Percentiles rank a stretch among this genome's conserved stretches.
phyloP scores from a whole-genome alignment of 768 basidiomycete species.

The Mycena pura region DNA sequence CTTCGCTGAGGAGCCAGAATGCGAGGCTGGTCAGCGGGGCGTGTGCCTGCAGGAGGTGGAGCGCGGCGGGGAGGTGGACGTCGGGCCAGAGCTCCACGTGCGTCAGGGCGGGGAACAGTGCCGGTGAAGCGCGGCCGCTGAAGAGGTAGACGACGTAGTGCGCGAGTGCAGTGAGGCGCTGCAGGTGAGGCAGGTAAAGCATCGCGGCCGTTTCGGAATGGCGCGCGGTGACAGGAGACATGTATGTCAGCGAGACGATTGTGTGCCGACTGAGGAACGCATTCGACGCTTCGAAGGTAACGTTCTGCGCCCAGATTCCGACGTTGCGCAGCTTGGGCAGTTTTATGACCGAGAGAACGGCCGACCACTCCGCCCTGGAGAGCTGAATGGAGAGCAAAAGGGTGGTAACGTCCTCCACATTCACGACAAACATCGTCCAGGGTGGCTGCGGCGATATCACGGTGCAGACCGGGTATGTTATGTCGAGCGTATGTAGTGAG shows the following conservation, averaged over 20 bases:
- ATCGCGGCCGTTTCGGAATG: not conserved
- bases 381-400: slow-evolving; percentile 14
- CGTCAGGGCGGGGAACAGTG: not conserved
- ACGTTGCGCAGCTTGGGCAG: slow-evolving; percentile 10
- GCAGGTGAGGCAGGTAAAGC: not conserved
- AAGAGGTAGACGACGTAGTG: slow-evolving; percentile 10
- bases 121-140: not conserved
- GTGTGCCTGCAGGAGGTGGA: not conserved
- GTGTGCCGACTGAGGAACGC: slow-evolving; percentile 15
- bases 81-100: slow-evolving; percentile 13
- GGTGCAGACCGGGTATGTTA: slow-evolving; percentile 2
- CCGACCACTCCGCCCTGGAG: not conserved
- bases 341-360: not conserved
- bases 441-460: not conserved
- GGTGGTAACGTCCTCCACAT: not conserved
- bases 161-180: slow-evolving; percentile 1
- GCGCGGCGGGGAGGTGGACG: not conserved
- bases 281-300: not conserved
- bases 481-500: not conserved
- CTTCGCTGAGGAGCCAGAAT: not conserved
- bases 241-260: slow-evolving; percentile 10
- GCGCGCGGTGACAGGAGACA: not conserved
- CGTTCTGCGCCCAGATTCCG: slow-evolving; percentile 5
- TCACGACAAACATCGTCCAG: slow-evolving; percentile 12
- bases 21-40: not conserved